phyloP scores from a whole-genome alignment of 1,284 basidiomycete genomes.

The Clitocybe nebularis region DNA sequence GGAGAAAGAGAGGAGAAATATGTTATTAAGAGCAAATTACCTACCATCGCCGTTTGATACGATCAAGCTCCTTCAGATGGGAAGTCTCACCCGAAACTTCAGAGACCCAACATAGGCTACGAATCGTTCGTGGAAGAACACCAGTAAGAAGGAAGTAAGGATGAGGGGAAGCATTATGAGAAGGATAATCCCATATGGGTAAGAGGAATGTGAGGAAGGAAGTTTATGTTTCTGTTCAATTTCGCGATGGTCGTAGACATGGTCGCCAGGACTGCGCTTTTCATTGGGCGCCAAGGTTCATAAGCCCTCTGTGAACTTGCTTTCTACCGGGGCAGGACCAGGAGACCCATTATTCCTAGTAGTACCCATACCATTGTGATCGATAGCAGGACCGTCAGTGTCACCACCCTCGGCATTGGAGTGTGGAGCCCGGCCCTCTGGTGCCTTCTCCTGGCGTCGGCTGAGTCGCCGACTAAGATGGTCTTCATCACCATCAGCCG shows the following conservation, averaged over 20 bases:
- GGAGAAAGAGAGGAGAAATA: no score
- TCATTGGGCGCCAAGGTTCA: conserved; percentile 10
- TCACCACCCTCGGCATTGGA: conserved; percentile 5
- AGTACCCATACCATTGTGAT: background rate
- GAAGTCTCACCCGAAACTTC: background rate
- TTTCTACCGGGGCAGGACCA: conserved; percentile 5
- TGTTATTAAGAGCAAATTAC: no score
- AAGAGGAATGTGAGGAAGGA: no score
- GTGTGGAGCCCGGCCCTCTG: conserved; percentile 47
- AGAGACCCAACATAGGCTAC: background rate
- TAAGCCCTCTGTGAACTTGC: conserved; percentile 10
- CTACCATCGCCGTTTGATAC: no score
- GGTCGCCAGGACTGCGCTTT: background rate
- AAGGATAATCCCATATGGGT: no score
- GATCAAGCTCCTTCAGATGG: background rate
- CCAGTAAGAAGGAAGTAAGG: background rate
- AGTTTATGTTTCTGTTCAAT: background rate
- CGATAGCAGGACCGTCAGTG: background rate
- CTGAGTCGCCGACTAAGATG: conserved; percentile 43
- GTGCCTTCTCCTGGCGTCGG: conserved; percentile 68
- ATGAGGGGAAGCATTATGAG: background rate
- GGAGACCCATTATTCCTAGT: background rate
- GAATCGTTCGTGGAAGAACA: background rate
- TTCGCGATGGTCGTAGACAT: background rate
- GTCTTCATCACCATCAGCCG: conserved; percentile 21